These are phyloP conservation scores for Vanderwaltozyma polyspora DNA, from an alignment of 805 yeast species.

Conservation along the genomic window DNA sequence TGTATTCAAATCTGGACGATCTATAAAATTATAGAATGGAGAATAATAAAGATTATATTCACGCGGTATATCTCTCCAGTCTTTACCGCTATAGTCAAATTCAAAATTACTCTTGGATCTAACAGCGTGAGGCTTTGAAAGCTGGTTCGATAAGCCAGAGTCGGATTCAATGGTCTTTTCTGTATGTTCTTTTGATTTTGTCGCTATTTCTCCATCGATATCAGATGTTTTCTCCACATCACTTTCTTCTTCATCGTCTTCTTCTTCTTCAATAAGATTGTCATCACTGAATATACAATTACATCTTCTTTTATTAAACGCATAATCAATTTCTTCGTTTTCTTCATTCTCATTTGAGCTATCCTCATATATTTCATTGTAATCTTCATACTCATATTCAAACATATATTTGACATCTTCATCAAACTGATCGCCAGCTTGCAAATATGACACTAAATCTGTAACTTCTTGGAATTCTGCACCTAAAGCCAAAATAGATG, in stretches of 20 bases:
- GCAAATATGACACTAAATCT: conserved; percentile 43
- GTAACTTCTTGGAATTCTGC: conserved; percentile 38
- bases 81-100: conserved; percentile 50
- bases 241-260: conserved; percentile 16
- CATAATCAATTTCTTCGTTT: neutral
- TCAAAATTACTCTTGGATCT: conserved; percentile 31
- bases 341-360: conserved; percentile 5
- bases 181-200: neutral
- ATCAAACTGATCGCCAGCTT: conserved; percentile 53
- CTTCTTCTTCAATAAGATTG: conserved; percentile 16
- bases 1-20: conserved; percentile 7
- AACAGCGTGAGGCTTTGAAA: conserved; percentile 18
- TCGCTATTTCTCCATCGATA: conserved; percentile 4
- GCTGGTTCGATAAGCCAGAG: too few species aligned
- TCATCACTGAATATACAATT: conserved; percentile 30
- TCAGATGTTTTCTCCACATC: conserved; percentile 10
- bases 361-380: conserved; percentile 17
- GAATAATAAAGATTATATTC: conserved; percentile 38
- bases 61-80: conserved; percentile 65
- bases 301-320: conserved; percentile 18
- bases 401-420: conserved; percentile 56
- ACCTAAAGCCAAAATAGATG: conserved; percentile 43
- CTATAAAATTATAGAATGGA: conserved; percentile 13
- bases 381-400: conserved; percentile 42
- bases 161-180: neutral